Base-by-base conservation (phyloP, 805 yeast species). In the Clavispora phyllophila region DNA sequence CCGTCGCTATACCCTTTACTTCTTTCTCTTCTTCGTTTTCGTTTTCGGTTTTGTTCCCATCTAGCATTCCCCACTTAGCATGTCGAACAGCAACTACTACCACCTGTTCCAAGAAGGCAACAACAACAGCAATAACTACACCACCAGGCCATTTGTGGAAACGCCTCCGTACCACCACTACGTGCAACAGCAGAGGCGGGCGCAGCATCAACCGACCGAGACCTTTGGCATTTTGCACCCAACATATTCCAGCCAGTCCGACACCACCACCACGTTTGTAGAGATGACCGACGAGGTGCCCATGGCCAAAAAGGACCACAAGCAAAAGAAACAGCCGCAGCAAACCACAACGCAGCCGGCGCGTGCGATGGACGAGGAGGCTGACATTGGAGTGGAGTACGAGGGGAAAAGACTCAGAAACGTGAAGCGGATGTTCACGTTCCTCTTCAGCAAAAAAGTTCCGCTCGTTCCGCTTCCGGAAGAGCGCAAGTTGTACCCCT, bases 361-460 rank as follows among this genome's bases (percentile, higher is more conserved):
- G 19, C 33, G 33, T 5, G 39, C 24, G 14, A 18, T n/a, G 2
- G 56, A 14, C 49, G 69, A 26, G 53, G 33, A 29, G 33, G 20
- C 33, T 9, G 19, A 29, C 5, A 10, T 29, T 6, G 33, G 33
- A 13, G 20, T 29, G 13, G 33, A 29, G 33, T 17, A 29, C 19
- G 33, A 29, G 20, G 33, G 33, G 12, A 15, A 17, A 17, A 15
- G 13, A 17, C 69, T 37, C 61, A 62, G 37, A 55, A 73, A 50
- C 68, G 79, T 81, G 53, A 70, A 68, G 45, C 64, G 86, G 46
- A 37, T 73, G 37, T 73, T 82, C 44, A 67, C 81, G 1, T 75
- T 73, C 43, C 43, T 79, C 24, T 71, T 79, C 49, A 55, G 76
- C 19, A 76, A 68, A 33, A 61, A 67, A 22, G 70, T 78, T 0